A percentile compares a stretch with the other conserved stretches of the same genome.
Evolutionary conservation across 169 alveolate species (phyloP).

Genomic region (Pseudocohnilembus persalinus): DNA sequence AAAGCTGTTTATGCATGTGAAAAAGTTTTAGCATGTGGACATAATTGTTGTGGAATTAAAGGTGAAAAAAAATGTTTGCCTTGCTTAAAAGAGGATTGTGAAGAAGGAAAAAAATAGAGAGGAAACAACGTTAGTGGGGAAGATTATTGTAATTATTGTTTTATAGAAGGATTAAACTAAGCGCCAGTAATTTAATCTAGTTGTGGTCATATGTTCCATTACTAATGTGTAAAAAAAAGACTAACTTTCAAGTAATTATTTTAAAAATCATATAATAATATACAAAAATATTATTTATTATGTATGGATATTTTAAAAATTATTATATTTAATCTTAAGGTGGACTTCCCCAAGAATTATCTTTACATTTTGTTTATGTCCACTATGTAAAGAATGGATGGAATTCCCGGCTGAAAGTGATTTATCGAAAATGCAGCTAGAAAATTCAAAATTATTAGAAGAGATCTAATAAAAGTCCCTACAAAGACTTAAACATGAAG

Average conservation of each 20-base stretch:
- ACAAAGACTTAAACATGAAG: constrained; percentile 84
- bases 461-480: constrained; percentile 63
- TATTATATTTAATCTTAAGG: constrained; percentile 5
- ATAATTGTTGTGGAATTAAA: constrained; percentile 77
- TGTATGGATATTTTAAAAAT: background rate
- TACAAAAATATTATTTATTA: background rate
- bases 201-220: constrained; percentile 78
- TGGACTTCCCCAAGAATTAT: constrained; percentile 81
- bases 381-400: constrained; percentile 67
- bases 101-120: constrained; percentile 26
- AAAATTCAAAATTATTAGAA: constrained; percentile 33
- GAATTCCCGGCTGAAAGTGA: constrained; percentile 46
- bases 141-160: constrained; percentile 81
- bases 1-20: constrained; percentile 63
- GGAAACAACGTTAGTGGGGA: constrained; percentile 65
- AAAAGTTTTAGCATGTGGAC: constrained; percentile 76
- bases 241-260: constrained; percentile 39
- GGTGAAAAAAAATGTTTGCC: constrained; percentile 73
- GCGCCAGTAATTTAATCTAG: constrained; percentile 66
- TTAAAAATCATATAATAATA: background rate
- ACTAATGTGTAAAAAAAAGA: constrained; percentile 65
- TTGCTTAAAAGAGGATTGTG: constrained; percentile 76
- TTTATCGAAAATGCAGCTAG: constrained; percentile 20
- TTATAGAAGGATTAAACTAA: constrained; percentile 74
- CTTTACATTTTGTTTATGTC: constrained; percentile 74